Evolutionary conservation across 2,329 filamentous ascomycete species (phyloP).

Genomic region (Cladosporium colombiae): DNA sequence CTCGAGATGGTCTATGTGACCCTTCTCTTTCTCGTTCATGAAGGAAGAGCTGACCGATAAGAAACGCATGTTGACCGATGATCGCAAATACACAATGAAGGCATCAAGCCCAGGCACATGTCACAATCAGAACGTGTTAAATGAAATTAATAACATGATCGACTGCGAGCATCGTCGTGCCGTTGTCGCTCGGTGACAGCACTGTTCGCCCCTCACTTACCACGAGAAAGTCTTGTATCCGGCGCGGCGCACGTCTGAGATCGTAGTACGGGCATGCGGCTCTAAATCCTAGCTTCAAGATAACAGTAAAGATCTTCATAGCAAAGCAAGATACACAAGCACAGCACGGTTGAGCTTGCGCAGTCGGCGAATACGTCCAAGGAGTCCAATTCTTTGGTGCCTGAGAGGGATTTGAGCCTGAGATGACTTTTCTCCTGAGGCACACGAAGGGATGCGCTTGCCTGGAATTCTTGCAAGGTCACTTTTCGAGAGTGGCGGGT

Average conservation of each 20-base stretch:
- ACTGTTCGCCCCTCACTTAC: neutral
- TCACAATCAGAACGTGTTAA: neutral
- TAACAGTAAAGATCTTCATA: neutral
- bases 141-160: neutral
- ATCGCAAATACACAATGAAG: neutral
- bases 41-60: conserved; percentile 2
- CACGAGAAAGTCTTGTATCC: conserved; percentile 7
- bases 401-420: neutral
- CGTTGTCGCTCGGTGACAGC: conserved; percentile 1
- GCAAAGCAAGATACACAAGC: neutral
- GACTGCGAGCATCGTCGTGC: neutral
- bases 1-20: conserved; percentile 5
- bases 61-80: neutral
- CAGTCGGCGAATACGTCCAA: neutral
- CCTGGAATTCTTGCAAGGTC: neutral
- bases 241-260: conserved; percentile 16
- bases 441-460: neutral
- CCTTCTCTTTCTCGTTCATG: conserved; percentile 1
- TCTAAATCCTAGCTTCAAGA: neutral
- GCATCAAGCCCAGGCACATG: neutral
- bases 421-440: neutral
- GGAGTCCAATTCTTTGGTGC: neutral
- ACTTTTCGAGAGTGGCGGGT: neutral
- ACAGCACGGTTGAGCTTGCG: neutral
- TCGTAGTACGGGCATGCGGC: neutral